Percentiles rank a stretch among this genome's conserved stretches.
Evolutionary conservation across 148 eudicot genomes (phyloP).

Genomic region (Talinum fruticosum): DNA sequence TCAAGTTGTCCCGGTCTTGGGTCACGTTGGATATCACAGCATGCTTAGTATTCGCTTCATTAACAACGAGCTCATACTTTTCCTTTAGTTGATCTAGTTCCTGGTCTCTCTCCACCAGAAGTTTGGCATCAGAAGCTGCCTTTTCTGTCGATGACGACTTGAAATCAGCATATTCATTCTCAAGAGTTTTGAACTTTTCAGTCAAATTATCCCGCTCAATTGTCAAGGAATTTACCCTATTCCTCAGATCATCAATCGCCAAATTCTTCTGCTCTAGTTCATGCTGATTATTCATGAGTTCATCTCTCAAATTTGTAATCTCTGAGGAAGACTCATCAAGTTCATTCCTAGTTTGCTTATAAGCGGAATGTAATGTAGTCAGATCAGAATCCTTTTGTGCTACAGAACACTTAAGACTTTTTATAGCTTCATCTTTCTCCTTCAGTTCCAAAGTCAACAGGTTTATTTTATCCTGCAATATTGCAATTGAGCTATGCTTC

Average conservation of each 20-base stretch:
- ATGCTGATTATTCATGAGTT: conserved; percentile 33
- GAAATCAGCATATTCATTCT: conserved; percentile 42
- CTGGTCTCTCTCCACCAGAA: conserved; percentile 47
- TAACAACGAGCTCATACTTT: conserved; percentile 37
- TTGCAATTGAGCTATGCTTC: conserved; percentile 50
- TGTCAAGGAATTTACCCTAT: conserved; percentile 37
- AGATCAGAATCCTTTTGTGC: conserved; percentile 50
- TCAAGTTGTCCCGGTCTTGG: conserved; percentile 45
- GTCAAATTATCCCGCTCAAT: conserved; percentile 45
- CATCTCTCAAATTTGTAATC: conserved; percentile 37
- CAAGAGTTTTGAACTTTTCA: conserved; percentile 34
- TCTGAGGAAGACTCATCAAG: conserved; percentile 38
- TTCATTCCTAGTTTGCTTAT: conserved; percentile 42
- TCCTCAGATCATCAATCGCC: conserved; percentile 42
- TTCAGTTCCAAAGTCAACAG: conserved; percentile 56
- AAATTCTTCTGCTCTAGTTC: conserved; percentile 55
- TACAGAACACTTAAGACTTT: conserved; percentile 40
- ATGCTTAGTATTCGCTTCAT: conserved; percentile 40
- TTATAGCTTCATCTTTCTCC: conserved; percentile 56
- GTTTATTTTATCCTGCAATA: conserved; percentile 57
- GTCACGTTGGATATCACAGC: conserved; percentile 49
- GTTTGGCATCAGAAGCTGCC: conserved; percentile 49
- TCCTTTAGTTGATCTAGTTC: conserved; percentile 47
- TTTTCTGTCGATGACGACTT: conserved; percentile 43
- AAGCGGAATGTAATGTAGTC: conserved; percentile 31